phyloP scores from a whole-genome alignment of 2,329 filamentous ascomycete species.

The Hymenoscyphus scutula region DNA sequence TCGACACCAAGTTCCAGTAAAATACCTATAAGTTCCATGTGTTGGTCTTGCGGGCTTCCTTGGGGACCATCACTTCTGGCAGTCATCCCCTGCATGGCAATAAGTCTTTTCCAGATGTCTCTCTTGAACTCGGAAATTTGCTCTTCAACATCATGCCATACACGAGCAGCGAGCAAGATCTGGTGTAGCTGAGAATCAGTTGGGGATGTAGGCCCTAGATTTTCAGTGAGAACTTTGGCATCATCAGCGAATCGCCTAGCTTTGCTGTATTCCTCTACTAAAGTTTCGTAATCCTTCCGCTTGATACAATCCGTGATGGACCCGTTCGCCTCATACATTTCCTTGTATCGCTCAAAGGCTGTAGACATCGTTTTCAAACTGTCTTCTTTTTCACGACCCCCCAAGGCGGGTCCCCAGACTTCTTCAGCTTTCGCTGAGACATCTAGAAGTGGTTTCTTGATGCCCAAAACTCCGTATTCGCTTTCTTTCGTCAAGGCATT shows the following conservation, averaged over 20 bases:
- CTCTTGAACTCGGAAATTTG: conserved; percentile 86
- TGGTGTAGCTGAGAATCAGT: conserved; percentile 80
- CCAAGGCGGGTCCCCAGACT: conserved; percentile 92
- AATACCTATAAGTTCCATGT: conserved; percentile 87
- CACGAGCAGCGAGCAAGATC: conserved; percentile 81
- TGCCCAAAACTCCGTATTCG: conserved; percentile 83
- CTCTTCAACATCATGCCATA: conserved; percentile 92
- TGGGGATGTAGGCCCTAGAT: conserved; percentile 54
- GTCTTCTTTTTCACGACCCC: conserved; percentile 87
- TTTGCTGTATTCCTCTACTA: conserved; percentile 82
- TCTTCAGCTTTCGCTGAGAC: conserved; percentile 94
- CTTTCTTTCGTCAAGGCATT: conserved; percentile 91
- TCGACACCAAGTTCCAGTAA: conserved; percentile 92
- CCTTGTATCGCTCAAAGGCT: conserved; percentile 74
- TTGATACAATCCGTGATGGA: conserved; percentile 81
- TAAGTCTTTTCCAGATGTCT: conserved; percentile 81
- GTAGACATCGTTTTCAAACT: conserved; percentile 74
- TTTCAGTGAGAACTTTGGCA: conserved; percentile 65
- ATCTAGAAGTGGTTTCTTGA: conserved; percentile 83
- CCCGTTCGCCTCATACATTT: conserved; percentile 77
- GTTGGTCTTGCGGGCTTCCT: conserved; percentile 65
- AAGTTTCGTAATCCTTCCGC: conserved; percentile 81
- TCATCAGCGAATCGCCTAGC: conserved; percentile 82
- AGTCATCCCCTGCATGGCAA: conserved; percentile 60
- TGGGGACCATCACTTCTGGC: conserved; percentile 20